Conservation (phyloP, 78 protist genomes). For the Tieghemostelium lacteum region DNA sequence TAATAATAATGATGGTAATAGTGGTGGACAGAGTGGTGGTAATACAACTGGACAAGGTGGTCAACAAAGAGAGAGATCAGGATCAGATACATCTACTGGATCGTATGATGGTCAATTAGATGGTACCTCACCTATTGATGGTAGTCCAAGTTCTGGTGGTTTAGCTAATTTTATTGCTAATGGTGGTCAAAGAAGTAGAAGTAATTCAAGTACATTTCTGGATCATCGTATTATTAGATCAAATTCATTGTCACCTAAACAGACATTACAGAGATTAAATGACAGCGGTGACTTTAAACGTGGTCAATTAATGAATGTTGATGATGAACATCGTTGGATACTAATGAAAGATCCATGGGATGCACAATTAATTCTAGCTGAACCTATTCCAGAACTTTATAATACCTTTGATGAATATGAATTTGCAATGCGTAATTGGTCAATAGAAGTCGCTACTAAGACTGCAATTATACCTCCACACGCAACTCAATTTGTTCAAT, state of each 20-base stretch:
- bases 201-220: constrained; percentile 30
- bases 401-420: constrained; percentile 63
- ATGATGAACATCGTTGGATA: constrained; percentile 19
- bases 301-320: not conserved
- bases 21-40: not conserved
- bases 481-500: constrained; percentile 49
- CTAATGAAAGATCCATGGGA: constrained; percentile 72
- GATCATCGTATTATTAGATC: constrained; percentile 48
- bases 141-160: constrained; percentile 35
- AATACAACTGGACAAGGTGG: not conserved
- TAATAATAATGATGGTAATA: not conserved
- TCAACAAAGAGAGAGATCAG: constrained; percentile 18
- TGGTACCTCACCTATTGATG: constrained; percentile 44
- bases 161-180: constrained; percentile 29
- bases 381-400: constrained; percentile 61
- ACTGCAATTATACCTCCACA: constrained; percentile 52
- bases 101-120: constrained; percentile 41
- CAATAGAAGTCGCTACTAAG: constrained; percentile 36
- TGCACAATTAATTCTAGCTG: constrained; percentile 24
- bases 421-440: constrained; percentile 65
- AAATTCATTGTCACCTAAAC: constrained; percentile 71
- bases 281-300: constrained; percentile 38
- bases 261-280: constrained; percentile 26
- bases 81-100: constrained; percentile 64
- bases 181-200: constrained; percentile 36